phyloP scores from a whole-genome alignment of 257 asterid genomes.

The Nicotiana benthamiana region DNA sequence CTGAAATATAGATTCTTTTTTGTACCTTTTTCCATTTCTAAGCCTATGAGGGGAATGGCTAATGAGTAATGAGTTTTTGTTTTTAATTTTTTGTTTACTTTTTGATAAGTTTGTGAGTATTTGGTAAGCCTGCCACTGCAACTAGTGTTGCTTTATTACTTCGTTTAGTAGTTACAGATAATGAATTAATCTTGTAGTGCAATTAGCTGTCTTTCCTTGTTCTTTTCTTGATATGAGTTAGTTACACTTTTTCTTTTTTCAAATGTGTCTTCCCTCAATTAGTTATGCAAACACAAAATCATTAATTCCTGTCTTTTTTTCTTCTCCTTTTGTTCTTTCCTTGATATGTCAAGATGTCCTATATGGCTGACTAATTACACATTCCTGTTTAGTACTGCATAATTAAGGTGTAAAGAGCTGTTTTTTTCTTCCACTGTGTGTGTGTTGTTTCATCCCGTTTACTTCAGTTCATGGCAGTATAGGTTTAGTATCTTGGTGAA shows the following conservation, averaged over 20 bases:
- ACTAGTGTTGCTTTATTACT: not conserved
- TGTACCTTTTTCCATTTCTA: not conserved
- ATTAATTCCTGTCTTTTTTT: not conserved
- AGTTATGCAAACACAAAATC: not conserved
- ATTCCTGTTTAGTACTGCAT: not conserved
- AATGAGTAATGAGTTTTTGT: not conserved
- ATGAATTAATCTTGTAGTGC: not conserved
- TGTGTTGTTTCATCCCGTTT: not conserved
- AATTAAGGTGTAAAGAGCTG: not conserved
- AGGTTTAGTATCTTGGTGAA: not conserved
- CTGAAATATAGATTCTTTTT: not conserved
- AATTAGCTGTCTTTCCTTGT: not conserved
- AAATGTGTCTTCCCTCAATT: not conserved
- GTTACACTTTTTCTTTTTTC: not conserved
- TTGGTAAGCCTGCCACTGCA: not conserved
- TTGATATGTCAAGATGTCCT: not conserved
- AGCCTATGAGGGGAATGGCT: not conserved
- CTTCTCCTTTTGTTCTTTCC: not conserved
- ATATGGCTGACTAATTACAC: not conserved
- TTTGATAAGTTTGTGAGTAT: not conserved
- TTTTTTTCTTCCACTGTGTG: not conserved
- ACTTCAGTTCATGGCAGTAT: not conserved
- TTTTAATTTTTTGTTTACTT: not conserved
- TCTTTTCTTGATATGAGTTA: not conserved
- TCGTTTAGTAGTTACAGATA: not conserved